phyloP scores from a whole-genome alignment of 176 grass and related monocot species.

The Phragmites australis region DNA sequence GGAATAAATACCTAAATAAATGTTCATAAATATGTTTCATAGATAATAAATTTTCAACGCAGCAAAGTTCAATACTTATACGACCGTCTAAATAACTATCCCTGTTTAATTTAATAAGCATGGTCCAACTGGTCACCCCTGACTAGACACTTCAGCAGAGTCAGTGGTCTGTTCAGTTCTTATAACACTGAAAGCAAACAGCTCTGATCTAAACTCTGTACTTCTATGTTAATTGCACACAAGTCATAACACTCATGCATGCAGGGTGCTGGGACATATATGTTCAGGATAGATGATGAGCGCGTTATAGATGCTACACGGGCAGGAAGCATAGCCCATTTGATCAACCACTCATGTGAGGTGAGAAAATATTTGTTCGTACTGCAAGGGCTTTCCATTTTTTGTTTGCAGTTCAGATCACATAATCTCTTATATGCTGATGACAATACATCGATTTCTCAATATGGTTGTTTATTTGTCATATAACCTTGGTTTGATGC shows the following conservation, averaged over 20 bases:
- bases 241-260: constrained; percentile 27
- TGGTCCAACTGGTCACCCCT: neutral
- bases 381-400: constrained; percentile 19
- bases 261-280: constrained; percentile 98
- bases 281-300: constrained; percentile 99
- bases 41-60: no score
- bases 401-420: constrained; percentile 14
- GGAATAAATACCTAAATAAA: no score
- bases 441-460: constrained; percentile 15
- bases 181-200: neutral
- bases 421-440: constrained; percentile 15
- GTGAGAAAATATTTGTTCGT: constrained; percentile 50
- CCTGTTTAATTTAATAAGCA: neutral
- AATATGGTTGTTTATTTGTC: neutral
- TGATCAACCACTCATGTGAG: constrained; percentile 99
- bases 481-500: constrained; percentile 18
- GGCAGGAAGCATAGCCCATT: constrained; percentile 93
- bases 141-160: neutral
- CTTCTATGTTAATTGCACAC: neutral
- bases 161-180: neutral
- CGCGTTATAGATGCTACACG: constrained; percentile 93
- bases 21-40: no score
- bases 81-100: neutral
- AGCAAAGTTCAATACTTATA: neutral
- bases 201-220: constrained; percentile 6